Base-by-base conservation (phyloP, 2,329 filamentous ascomycete species). In the Botrytis pseudocinerea region DNA sequence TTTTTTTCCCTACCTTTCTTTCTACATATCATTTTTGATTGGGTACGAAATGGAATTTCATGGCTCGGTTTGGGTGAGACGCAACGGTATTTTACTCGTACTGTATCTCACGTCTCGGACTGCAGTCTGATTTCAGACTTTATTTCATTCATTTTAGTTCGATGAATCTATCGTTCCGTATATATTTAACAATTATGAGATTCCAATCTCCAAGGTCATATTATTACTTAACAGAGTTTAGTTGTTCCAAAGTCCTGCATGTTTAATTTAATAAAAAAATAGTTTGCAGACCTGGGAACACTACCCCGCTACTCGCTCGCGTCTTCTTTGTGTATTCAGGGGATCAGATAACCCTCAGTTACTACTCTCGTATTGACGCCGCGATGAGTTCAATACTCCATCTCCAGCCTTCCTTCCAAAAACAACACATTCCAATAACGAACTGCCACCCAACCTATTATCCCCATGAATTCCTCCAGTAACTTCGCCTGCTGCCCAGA, bases 401-500 rank as follows among this genome's bases (percentile, higher is more conserved):
- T 82, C 78, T 0, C 88, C 89, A 0, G 88, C 89, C 54, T 87
- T 86, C 57, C 88, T 83, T 6, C 89, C 89, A 82, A 88, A 91
- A 0, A 91, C 87, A 4, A 87, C 89, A 81, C 89, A 91, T 76
- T 91, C 89, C 10, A 91, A 78, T 70, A 91, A 76, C 2, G 88
- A 90, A 8, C 87, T 89, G 0, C 89, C 89, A 25, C 88, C 89
- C 0, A 91, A 78, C 22, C 89, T 82, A 77, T 91, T 91, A 65
- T 87, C 87, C 0, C 89, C 89, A 77, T 91, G 89, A 12, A 92
- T 82, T 0, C 90, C 90, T 0, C 90, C 90, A 0, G 89, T 90
- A 28, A 91, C 85, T 82, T 91, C 90, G 0, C 90, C 90, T 0
- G 89, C 89, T 0, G 86, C 89, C 86, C 88, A 91, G 0, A 91